Base-by-base conservation (phyloP, 345 rosid species). In the Aquilaria malaccensis region DNA sequence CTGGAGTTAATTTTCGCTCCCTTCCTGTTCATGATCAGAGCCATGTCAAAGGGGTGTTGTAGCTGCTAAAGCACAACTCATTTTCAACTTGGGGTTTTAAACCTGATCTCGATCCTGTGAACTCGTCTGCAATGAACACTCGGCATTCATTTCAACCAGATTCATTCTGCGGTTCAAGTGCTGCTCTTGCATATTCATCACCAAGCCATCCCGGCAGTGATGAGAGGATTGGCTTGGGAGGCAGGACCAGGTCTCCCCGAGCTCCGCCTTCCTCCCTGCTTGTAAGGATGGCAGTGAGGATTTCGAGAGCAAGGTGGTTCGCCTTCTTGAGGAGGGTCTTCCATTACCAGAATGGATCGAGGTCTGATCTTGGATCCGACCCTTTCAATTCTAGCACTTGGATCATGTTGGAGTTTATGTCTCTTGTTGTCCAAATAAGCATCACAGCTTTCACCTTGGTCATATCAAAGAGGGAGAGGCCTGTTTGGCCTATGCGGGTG, bases 241-340 rank as follows among this genome's bases (percentile, higher is more conserved):
- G 61, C 48, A 74, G 84, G 64, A 79, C 54, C 33, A 85, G 98
- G 78, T 55, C 85, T 67, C 55, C 83, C 10, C 78, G 76, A 7
- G 31, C 72, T 30, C 58, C 72, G 0, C 65, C 75, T 53, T 67
- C 87, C 10, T 67, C 92, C 3, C 76, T 80, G 56, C 70, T 79
- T 71, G 58, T 91, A 43, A 80, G 94, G 70, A 62, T 62, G 29
- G 99, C 93, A 33, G 78, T 86, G 88, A 88, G 84, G 76, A 69
- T 91, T 22, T 95, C 95, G 10, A 86, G 99, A 77, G 88, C 97
- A 14, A 83, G 97, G 70, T 91, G 97, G 97, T 95, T 91, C 62
- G 76, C 72, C 47, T 91, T 95, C 85, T 76, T 85, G 62, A 91
- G 99, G 62, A 88, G 99, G 69, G 96, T 91, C 3, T 95, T 91